These are phyloP conservation scores for Cryphonectria naterciae DNA, from an alignment of 2,329 filamentous ascomycete species.

Conservation along the genomic window DNA sequence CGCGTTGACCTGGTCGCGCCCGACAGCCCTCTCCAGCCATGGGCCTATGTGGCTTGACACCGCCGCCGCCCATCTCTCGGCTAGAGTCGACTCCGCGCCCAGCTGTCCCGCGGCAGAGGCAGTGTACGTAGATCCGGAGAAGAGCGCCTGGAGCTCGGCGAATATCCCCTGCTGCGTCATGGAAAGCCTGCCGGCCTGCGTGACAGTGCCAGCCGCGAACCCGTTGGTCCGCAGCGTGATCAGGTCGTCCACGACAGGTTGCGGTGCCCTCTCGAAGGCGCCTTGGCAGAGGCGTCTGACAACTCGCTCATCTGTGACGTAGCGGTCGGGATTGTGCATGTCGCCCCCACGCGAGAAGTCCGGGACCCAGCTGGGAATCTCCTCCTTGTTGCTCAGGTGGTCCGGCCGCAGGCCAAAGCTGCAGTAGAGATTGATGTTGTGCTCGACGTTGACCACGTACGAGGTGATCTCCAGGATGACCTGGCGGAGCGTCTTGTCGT, in stretches of 20 bases:
- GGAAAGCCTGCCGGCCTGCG: not conserved
- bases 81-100: not conserved
- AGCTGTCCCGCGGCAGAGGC: not conserved
- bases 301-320: not conserved
- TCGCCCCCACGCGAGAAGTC: conserved; percentile 2
- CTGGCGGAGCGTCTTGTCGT: not conserved
- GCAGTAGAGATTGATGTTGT: not conserved
- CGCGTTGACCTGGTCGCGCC: not conserved
- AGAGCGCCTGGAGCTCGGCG: not conserved
- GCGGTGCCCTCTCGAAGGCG: not conserved
- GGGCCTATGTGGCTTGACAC: not conserved
- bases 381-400: not conserved
- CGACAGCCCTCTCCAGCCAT: not conserved
- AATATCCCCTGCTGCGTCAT: not conserved
- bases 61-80: not conserved
- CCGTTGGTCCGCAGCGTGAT: not conserved
- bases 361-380: conserved; percentile 11
- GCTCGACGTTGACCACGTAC: conserved; percentile 13
- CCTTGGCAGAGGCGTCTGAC: not conserved
- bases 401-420: not conserved
- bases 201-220: not conserved
- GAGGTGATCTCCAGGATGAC: conserved; percentile 5
- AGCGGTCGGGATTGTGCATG: not conserved
- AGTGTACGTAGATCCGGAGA: not conserved
- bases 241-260: not conserved